phyloP scores from a whole-genome alignment of 345 rosid genomes.

The Isatis tinctoria region DNA sequence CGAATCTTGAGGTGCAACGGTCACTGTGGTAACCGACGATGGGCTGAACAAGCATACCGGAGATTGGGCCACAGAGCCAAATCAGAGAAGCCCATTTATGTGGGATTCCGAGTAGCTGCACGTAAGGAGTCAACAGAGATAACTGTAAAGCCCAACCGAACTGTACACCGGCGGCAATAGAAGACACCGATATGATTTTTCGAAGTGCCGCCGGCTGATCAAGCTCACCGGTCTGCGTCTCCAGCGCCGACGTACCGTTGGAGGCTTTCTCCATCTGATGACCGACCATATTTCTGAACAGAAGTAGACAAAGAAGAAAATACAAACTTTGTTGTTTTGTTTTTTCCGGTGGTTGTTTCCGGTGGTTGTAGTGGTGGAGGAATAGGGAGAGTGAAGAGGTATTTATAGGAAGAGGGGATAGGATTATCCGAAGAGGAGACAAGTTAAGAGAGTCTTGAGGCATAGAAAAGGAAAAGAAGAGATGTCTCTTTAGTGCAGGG shows the following conservation, averaged over 20 bases:
- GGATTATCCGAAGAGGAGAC: slow-evolving; percentile 29
- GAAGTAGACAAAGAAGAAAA: background rate
- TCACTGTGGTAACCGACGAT: slow-evolving; percentile 82
- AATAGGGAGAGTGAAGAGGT: slow-evolving; percentile 15
- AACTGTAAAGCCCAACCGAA: slow-evolving; percentile 97
- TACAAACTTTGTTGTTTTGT: background rate
- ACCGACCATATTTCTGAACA: slow-evolving; percentile 14
- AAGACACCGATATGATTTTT: slow-evolving; percentile 58
- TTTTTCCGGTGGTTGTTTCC: slow-evolving; percentile 3
- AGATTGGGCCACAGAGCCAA: slow-evolving; percentile 92
- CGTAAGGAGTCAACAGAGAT: slow-evolving; percentile 81
- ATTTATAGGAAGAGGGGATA: slow-evolving; percentile 31
- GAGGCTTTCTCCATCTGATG: slow-evolving; percentile 29
- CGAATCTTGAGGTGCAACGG: slow-evolving; percentile 63
- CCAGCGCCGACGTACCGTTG: slow-evolving; percentile 22
- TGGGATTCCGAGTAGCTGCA: slow-evolving; percentile 76
- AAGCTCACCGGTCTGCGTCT: slow-evolving; percentile 17
- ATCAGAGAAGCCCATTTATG: slow-evolving; percentile 85
- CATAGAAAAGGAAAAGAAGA: background rate
- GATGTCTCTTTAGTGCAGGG: slow-evolving; percentile 6
- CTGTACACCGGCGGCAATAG: slow-evolving; percentile 86
- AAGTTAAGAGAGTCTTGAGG: slow-evolving; percentile 13
- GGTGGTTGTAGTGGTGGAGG: slow-evolving; percentile 23
- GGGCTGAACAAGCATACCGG: slow-evolving; percentile 89
- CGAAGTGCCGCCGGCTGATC: slow-evolving; percentile 34